Evolutionary conservation across 768 basidiomycete species (phyloP).

Genomic region (Amanita rubescens): DNA sequence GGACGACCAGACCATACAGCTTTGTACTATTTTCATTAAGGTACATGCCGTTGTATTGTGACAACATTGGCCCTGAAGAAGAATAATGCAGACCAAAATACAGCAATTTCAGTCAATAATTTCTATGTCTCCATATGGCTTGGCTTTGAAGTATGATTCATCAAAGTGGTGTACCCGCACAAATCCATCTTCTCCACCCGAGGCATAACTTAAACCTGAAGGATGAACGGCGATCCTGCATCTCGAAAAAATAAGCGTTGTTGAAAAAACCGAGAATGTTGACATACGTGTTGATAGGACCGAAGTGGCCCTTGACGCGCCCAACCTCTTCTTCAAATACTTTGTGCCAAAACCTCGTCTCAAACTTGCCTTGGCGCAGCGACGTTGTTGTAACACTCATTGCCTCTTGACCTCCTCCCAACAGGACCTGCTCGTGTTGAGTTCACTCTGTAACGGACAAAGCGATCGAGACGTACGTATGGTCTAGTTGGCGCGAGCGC

Average conservation of each 20-base stretch:
- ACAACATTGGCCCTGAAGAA: too few relatives aligned
- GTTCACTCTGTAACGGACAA: not conserved
- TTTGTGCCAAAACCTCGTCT: constrained; percentile 97
- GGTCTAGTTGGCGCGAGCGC: constrained; percentile 78
- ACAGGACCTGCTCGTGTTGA: constrained; percentile 49
- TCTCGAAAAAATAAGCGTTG: constrained; percentile 6
- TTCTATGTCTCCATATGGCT: constrained; percentile 88
- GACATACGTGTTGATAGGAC: constrained; percentile 90
- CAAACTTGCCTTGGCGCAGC: constrained; percentile 91
- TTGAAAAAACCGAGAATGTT: not conserved
- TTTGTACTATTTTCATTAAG: not conserved
- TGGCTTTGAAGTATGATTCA: constrained; percentile 86
- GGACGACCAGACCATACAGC: not conserved
- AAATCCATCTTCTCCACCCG: constrained; percentile 96
- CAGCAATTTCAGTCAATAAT: constrained; percentile 35
- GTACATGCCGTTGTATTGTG: not conserved
- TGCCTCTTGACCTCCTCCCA: constrained; percentile 97
- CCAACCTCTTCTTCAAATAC: constrained; percentile 96
- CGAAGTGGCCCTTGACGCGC: constrained; percentile 95
- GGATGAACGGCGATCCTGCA: constrained; percentile 89
- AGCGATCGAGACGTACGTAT: constrained; percentile 46
- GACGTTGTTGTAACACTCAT: constrained; percentile 97
- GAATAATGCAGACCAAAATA: not conserved
- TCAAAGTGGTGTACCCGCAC: constrained; percentile 90
- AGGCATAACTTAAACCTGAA: constrained; percentile 79